Evolutionary conservation across 1,284 basidiomycete genomes (phyloP).

Genomic region (Pisolithus thermaeus): DNA sequence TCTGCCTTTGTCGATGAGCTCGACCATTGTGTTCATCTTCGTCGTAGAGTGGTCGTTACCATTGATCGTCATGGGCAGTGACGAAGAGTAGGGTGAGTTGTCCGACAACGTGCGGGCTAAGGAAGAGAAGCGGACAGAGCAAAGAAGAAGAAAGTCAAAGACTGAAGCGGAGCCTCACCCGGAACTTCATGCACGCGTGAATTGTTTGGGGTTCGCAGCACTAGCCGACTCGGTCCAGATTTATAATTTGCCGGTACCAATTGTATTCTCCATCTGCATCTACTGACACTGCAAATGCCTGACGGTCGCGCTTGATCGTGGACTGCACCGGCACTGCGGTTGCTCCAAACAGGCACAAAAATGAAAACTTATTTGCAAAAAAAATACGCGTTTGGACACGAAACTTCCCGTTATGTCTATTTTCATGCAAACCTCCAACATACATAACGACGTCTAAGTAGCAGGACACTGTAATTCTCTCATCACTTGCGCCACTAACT

Average conservation of each 20-base stretch:
- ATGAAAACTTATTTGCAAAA: background rate
- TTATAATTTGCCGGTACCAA: background rate
- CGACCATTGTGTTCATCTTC: slow-evolving; percentile 4
- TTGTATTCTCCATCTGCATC: background rate
- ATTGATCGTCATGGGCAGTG: slow-evolving; percentile 21
- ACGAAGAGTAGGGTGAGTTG: background rate
- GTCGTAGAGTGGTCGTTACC: slow-evolving; percentile 14
- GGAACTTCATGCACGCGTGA: slow-evolving; percentile 24
- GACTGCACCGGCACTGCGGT: background rate
- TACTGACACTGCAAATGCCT: background rate
- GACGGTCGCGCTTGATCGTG: background rate
- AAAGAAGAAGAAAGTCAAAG: slow-evolving; percentile 25
- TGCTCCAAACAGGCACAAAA: background rate
- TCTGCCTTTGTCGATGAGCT: slow-evolving; percentile 40
- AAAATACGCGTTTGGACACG: too few species aligned
- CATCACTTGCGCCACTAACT: too few species aligned
- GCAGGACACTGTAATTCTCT: too few species aligned
- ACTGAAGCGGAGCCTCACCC: background rate
- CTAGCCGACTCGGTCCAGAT: background rate
- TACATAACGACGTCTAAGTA: too few species aligned
- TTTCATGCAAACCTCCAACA: too few species aligned
- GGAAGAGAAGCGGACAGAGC: slow-evolving; percentile 11
- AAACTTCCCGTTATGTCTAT: too few species aligned
- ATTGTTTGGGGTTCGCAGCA: slow-evolving; percentile 31
- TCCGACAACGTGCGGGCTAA: slow-evolving; percentile 12